phyloP scores from a whole-genome alignment of 106 monocot species.

The Gastrodia elata region DNA sequence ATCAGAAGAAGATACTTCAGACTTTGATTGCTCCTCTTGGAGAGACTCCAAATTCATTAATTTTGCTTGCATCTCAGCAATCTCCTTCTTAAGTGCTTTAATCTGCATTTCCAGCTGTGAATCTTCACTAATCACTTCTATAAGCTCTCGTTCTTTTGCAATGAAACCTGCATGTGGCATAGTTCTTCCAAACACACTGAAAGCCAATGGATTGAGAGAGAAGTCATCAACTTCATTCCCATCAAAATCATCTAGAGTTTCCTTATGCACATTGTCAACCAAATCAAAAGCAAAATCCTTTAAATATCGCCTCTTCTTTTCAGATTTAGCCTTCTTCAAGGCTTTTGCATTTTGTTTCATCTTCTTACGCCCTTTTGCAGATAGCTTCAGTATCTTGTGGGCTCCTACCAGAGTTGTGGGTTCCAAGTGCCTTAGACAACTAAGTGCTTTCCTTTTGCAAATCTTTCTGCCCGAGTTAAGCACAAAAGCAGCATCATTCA shows the following conservation, averaged over 20 bases:
- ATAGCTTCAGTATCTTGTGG: neutral
- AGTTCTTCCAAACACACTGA: neutral
- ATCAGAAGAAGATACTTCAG: conserved; percentile 14
- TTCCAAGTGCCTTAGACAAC: neutral
- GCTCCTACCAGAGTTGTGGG: neutral
- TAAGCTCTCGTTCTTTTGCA: neutral
- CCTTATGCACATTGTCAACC: neutral
- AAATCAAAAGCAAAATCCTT: conserved; percentile 7
- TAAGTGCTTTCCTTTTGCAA: neutral
- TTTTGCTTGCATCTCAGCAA: conserved; percentile 12
- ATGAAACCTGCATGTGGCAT: too few species aligned
- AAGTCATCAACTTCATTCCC: neutral
- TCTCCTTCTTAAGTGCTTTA: conserved; percentile 15
- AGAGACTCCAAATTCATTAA: conserved; percentile 9
- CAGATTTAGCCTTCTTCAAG: neutral
- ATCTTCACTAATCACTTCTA: conserved; percentile 9
- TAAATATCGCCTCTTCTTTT: neutral
- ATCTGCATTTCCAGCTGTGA: conserved; percentile 18
- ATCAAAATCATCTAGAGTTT: neutral
- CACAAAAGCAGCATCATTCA: conserved; percentile 5
- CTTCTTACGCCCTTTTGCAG: neutral
- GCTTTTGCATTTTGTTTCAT: neutral
- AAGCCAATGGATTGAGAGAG: neutral
- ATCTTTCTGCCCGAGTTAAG: neutral
- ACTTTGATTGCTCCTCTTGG: conserved; percentile 4